A percentile compares a stretch with the other conserved stretches of the same genome.
Evolutionary conservation across 106 monocot species (phyloP).

Genomic region (Amphibolis antarctica): DNA sequence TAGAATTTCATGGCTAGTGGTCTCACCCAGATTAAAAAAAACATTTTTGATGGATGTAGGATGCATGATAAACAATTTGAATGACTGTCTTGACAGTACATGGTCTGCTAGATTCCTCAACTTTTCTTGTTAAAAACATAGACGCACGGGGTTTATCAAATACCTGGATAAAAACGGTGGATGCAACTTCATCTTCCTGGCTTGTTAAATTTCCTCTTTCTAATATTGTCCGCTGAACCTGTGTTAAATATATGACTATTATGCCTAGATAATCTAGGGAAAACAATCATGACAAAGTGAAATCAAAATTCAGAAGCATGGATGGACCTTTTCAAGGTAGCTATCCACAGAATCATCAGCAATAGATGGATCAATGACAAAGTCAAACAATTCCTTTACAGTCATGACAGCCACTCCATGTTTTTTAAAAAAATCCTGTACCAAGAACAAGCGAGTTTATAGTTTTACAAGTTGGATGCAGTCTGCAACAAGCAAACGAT

Average conservation of each 20-base stretch:
- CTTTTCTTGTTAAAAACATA: not conserved
- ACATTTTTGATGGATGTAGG: too few relatives aligned
- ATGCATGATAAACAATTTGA: too few relatives aligned
- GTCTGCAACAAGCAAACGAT: not conserved
- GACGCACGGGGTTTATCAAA: not conserved
- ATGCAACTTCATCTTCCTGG: constrained; percentile 51
- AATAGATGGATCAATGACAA: constrained; percentile 68
- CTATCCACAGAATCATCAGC: constrained; percentile 70
- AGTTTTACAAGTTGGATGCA: too few relatives aligned
- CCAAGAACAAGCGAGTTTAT: not conserved
- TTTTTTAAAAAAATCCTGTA: constrained; percentile 93
- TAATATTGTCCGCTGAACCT: constrained; percentile 67
- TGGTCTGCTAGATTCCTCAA: too few relatives aligned
- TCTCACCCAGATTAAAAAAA: too few relatives aligned
- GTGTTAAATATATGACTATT: not conserved
- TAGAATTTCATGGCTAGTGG: too few relatives aligned
- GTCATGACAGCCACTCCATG: constrained; percentile 80
- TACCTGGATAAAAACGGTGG: constrained; percentile 79
- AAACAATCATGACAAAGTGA: not conserved
- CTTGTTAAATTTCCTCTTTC: constrained; percentile 43
- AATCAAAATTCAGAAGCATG: not conserved
- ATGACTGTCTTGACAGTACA: too few relatives aligned
- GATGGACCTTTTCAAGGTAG: constrained; percentile 75
- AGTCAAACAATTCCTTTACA: constrained; percentile 84
- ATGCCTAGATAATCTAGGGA: not conserved